Conservation (phyloP, 441 rosid species). For the Gossypium trilobum region DNA sequence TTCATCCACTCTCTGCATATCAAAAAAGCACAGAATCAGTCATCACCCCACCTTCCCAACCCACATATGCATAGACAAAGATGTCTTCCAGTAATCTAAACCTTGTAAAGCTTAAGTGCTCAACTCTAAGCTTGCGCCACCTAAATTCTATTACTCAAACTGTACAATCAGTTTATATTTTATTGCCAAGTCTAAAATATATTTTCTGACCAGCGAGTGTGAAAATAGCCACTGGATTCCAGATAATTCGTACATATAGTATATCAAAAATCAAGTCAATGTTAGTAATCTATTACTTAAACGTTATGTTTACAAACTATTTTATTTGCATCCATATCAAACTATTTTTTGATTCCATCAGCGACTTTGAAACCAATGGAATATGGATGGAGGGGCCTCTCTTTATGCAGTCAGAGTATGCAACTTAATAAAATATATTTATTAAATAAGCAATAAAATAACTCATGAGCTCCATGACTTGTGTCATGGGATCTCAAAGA, state of each 20-base stretch:
- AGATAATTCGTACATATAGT: background rate
- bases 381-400: background rate
- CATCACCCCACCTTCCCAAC: background rate
- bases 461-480: background rate
- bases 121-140: background rate
- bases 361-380: background rate
- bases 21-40: constrained; percentile 17
- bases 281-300: constrained; percentile 3
- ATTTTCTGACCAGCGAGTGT: background rate
- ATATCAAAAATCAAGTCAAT: background rate
- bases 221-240: background rate
- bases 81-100: background rate
- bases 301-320: background rate
- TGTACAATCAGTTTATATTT: background rate
- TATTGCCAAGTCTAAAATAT: background rate
- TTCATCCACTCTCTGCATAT: constrained; percentile 49
- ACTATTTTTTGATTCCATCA: background rate
- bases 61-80: background rate
- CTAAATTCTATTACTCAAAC: background rate
- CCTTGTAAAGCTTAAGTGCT: background rate
- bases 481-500: background rate
- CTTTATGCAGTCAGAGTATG: background rate
- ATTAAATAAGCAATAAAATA: background rate
- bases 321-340: background rate
- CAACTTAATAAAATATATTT: background rate